Conservation (phyloP, 1,284 basidiomycete genomes). For the Rhodotorula sp. region DNA sequence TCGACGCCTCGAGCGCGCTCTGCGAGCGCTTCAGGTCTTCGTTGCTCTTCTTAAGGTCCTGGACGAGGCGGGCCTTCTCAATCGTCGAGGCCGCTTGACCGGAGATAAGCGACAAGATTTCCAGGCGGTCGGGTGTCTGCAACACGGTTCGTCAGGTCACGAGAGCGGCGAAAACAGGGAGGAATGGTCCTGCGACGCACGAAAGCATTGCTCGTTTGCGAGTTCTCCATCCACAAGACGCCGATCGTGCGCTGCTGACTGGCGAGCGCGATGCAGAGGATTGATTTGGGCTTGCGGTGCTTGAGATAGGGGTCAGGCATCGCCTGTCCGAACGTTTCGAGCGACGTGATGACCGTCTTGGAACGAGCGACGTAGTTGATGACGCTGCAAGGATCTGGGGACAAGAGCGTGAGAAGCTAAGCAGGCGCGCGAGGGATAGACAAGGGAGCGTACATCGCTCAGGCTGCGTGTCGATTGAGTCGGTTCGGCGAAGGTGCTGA, state of each 20-base stretch:
- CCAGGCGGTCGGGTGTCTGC: constrained; percentile 37
- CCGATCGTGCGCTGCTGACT: constrained; percentile 35
- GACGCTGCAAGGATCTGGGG: constrained; percentile 29
- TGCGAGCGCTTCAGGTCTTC: constrained; percentile 32
- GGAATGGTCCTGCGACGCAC: not conserved
- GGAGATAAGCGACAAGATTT: constrained; percentile 38
- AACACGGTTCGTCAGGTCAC: not conserved
- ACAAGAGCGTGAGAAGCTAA: no score
- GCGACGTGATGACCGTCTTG: constrained; percentile 33
- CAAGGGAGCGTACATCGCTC: constrained; percentile 6
- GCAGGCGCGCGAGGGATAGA: no score
- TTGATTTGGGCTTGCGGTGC: constrained; percentile 26
- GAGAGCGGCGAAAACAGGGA: not conserved
- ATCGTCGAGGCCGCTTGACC: constrained; percentile 37
- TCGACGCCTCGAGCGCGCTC: constrained; percentile 33
- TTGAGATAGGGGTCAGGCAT: constrained; percentile 28
- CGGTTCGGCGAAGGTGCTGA: constrained; percentile 31
- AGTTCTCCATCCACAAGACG: constrained; percentile 38
- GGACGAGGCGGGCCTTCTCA: constrained; percentile 37
- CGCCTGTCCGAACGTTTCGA: constrained; percentile 26
- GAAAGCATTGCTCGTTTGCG: constrained; percentile 36
- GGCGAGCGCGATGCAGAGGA: constrained; percentile 34
- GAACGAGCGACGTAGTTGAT: constrained; percentile 37
- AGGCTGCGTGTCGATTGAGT: constrained; percentile 30
- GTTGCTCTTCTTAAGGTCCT: constrained; percentile 36